Evolutionary conservation across 2,329 filamentous ascomycete species (phyloP).

Genomic region (Phaeosphaeria sp.): DNA sequence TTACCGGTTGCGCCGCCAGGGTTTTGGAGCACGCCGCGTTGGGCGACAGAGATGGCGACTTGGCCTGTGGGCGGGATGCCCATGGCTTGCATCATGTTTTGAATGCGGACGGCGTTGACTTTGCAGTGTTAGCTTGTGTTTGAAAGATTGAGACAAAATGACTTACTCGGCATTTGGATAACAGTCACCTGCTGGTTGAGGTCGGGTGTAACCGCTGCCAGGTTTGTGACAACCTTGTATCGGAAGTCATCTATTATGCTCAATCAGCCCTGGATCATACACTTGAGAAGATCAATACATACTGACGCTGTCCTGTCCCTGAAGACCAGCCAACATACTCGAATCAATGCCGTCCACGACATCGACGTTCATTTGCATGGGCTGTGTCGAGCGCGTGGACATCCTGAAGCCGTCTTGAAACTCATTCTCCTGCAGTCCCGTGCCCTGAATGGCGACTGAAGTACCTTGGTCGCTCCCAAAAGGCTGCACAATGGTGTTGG

Average conservation of each 20-base stretch:
- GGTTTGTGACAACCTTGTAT: constrained; percentile 43
- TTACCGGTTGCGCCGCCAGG: constrained; percentile 44
- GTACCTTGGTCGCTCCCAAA: constrained; percentile 37
- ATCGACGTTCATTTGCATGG: constrained; percentile 45
- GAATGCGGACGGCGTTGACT: constrained; percentile 46
- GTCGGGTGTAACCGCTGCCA: constrained; percentile 41
- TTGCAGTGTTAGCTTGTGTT: constrained; percentile 14
- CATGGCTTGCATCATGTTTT: constrained; percentile 45
- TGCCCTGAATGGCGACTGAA: constrained; percentile 40
- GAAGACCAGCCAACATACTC: constrained; percentile 42
- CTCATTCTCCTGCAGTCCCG: constrained; percentile 48
- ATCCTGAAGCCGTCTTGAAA: constrained; percentile 48
- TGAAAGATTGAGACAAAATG: neutral
- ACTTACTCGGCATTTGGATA: constrained; percentile 46
- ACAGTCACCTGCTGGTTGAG: constrained; percentile 47
- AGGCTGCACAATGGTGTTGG: constrained; percentile 39
- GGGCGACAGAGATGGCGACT: constrained; percentile 44
- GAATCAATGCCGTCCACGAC: constrained; percentile 43
- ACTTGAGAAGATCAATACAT: constrained; percentile 9
- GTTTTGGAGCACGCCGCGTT: constrained; percentile 44
- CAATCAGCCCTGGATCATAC: neutral
- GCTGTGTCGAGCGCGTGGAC: constrained; percentile 44
- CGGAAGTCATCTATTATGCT: constrained; percentile 40
- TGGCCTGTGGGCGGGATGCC: constrained; percentile 39
- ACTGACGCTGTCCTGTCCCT: constrained; percentile 40